Percentiles rank a stretch among this genome's conserved stretches.
Conservation (phyloP, 805 yeast species). For the Kodamaea lidongshanica region DNA sequence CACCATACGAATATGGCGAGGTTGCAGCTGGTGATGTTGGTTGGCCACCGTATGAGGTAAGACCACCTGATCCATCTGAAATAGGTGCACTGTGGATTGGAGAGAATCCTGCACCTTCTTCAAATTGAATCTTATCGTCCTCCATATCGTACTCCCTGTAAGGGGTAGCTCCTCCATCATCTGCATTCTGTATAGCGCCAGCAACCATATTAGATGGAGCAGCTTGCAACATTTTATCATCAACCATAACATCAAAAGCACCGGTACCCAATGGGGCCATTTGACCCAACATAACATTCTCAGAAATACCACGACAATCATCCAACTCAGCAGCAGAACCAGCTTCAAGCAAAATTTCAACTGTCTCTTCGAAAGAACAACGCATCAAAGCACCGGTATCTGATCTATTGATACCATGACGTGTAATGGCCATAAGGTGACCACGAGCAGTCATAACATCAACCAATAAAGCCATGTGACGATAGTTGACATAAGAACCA, state of each 20-base stretch:
- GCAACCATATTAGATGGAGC: slow-evolving; percentile 48
- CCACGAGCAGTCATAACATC: slow-evolving; percentile 99
- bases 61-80: slow-evolving; percentile 73
- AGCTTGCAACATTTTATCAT: slow-evolving; percentile 73
- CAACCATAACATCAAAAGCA: slow-evolving; percentile 90
- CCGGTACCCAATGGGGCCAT: slow-evolving; percentile 99
- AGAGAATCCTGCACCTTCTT: slow-evolving; percentile 82
- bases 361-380: slow-evolving; percentile 98
- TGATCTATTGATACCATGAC: slow-evolving; percentile 98
- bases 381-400: slow-evolving; percentile 99
- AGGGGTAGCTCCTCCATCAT: slow-evolving; percentile 83
- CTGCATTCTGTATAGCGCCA: slow-evolving; percentile 24
- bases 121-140: slow-evolving; percentile 55
- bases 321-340: slow-evolving; percentile 97
- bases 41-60: slow-evolving; percentile 81
- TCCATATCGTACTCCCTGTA: slow-evolving; percentile 63
- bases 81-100: slow-evolving; percentile 86
- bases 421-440: slow-evolving; percentile 95
- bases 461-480: slow-evolving; percentile 95
- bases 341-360: slow-evolving; percentile 93
- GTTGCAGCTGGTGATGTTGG: slow-evolving; percentile 46
- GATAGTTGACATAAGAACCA: slow-evolving; percentile 98
- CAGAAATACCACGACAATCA: slow-evolving; percentile 98
- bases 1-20: slow-evolving; percentile 51
- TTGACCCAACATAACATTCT: slow-evolving; percentile 95